These are phyloP conservation scores for Naumovozyma baii DNA, from an alignment of 805 yeast genomes.

Conservation along the genomic window DNA sequence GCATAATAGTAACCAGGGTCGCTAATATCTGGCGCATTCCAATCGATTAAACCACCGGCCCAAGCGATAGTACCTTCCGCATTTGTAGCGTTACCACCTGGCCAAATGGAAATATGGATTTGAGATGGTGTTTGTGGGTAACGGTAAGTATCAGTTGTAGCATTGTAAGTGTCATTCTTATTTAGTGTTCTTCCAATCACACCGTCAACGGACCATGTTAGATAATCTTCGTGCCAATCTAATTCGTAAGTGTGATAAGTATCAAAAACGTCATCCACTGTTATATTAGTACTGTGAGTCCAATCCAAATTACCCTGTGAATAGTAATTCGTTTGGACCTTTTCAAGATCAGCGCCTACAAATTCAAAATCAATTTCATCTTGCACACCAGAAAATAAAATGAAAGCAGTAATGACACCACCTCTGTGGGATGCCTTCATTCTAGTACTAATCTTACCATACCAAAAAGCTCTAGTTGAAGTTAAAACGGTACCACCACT, in stretches of 20 bases:
- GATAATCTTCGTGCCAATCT: slow-evolving; percentile 70
- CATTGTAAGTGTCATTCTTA: slow-evolving; percentile 51
- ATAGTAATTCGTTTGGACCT: slow-evolving; percentile 72
- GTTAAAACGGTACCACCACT: slow-evolving; percentile 73
- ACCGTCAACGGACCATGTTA: slow-evolving; percentile 71
- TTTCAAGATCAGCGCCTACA: slow-evolving; percentile 61
- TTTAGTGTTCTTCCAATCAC: slow-evolving; percentile 52
- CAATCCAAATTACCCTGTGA: slow-evolving; percentile 65
- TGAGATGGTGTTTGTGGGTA: slow-evolving; percentile 71
- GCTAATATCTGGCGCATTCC: slow-evolving; percentile 67
- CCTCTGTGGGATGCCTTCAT: slow-evolving; percentile 62
- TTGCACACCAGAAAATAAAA: slow-evolving; percentile 71
- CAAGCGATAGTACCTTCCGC: slow-evolving; percentile 61
- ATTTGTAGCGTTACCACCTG: slow-evolving; percentile 52
- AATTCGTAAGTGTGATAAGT: slow-evolving; percentile 66
- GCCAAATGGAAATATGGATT: slow-evolving; percentile 69
- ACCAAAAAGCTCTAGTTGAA: slow-evolving; percentile 75
- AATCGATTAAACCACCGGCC: slow-evolving; percentile 83
- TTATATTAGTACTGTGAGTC: slow-evolving; percentile 42
- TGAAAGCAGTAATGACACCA: slow-evolving; percentile 81
- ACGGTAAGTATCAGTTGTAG: slow-evolving; percentile 45
- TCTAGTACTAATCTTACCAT: slow-evolving; percentile 65
- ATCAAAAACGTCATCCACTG: slow-evolving; percentile 42
- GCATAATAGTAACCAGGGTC: slow-evolving; percentile 78
- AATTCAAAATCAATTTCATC: slow-evolving; percentile 89